phyloP scores from a whole-genome alignment of 176 grass and related monocot genomes.

The Urochloa ruziziensis region DNA sequence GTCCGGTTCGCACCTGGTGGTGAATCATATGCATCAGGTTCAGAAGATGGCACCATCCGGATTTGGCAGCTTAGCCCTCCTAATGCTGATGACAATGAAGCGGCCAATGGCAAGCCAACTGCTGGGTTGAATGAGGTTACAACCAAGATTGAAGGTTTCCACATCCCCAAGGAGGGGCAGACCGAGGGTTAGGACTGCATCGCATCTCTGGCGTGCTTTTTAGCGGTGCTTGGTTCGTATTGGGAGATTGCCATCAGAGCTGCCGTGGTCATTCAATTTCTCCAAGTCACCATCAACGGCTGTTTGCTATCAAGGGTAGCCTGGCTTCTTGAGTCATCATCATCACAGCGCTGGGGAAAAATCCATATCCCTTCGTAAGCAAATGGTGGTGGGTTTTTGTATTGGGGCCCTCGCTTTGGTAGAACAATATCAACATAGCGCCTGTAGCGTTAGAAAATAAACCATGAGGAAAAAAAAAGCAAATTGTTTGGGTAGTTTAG shows the following conservation, averaged over 20 bases:
- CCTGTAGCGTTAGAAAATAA: conserved; percentile 39
- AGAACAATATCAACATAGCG: conserved; percentile 20
- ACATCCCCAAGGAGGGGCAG: conserved; percentile 60
- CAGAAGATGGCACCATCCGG: conserved; percentile 92
- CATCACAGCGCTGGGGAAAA: background rate
- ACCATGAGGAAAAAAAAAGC: conserved; percentile 9
- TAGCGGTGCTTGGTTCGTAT: conserved; percentile 24
- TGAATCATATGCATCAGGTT: conserved; percentile 95
- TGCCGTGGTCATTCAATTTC: background rate
- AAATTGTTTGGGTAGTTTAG: conserved; percentile 13
- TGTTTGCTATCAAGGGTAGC: conserved; percentile 5
- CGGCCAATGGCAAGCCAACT: conserved; percentile 49
- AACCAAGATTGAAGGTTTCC: conserved; percentile 81
- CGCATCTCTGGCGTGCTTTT: background rate
- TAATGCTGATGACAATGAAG: conserved; percentile 57
- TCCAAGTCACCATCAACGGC: background rate
- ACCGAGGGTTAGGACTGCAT: conserved; percentile 45
- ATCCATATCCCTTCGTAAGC: background rate
- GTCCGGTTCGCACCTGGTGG: conserved; percentile 83
- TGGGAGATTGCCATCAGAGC: conserved; percentile 19
- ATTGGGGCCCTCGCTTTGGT: conserved; percentile 10
- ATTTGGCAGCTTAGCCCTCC: conserved; percentile 76
- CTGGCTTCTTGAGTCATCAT: conserved; percentile 1
- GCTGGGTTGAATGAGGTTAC: conserved; percentile 62
- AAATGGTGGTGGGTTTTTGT: conserved; percentile 34